Conservation (phyloP, 2,329 filamentous ascomycete species). For the Ilyonectria sp. region DNA sequence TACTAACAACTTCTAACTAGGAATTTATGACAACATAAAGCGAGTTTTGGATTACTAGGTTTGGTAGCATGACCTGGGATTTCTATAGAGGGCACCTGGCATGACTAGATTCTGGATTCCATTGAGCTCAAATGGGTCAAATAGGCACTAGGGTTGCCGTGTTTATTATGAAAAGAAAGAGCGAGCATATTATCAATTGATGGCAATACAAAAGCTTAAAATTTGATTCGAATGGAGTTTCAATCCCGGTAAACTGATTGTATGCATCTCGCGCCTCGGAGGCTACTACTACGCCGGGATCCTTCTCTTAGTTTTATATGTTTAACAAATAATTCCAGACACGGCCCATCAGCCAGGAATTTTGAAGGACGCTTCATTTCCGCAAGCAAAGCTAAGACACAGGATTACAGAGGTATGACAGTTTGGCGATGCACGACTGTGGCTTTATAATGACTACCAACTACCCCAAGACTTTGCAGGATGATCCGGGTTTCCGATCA, state of each 20-base stretch:
- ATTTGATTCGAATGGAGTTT: background rate
- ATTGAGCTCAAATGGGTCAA: background rate
- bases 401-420: too few species aligned
- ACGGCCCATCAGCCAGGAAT: too few species aligned
- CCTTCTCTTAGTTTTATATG: too few species aligned
- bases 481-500: too few species aligned
- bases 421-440: too few species aligned
- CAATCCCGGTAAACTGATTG: background rate
- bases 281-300: background rate
- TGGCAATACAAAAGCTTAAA: background rate
- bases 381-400: too few species aligned
- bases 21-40: constrained; percentile 81
- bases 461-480: too few species aligned
- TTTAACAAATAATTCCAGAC: too few species aligned
- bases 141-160: background rate
- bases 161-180: background rate
- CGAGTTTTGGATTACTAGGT: constrained; percentile 74
- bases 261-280: background rate
- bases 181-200: background rate
- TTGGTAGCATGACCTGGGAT: background rate
- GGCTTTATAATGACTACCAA: too few species aligned
- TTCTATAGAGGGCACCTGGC: too few species aligned
- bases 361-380: too few species aligned
- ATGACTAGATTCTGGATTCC: background rate
- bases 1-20: constrained; percentile 55